Conservation (phyloP, 768 basidiomycete genomes). For the Leccinum pellstonianum region DNA sequence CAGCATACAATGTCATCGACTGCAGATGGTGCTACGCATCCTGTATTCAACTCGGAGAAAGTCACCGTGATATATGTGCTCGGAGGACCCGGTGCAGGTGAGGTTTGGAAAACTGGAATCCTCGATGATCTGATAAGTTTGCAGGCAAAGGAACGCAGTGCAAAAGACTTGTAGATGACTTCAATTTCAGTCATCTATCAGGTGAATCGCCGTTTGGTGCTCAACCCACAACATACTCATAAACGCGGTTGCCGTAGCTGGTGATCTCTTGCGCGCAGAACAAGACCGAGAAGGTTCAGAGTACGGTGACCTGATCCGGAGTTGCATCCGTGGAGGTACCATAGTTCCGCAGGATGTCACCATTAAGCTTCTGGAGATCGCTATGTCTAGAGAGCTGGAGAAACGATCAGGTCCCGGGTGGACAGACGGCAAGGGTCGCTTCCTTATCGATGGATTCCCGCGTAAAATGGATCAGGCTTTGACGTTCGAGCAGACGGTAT, state of each 20-base stretch:
- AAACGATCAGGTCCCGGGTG: slow-evolving; percentile 51
- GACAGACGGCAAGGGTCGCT: slow-evolving; percentile 73
- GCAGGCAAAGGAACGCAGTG: slow-evolving; percentile 97
- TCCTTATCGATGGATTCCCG: slow-evolving; percentile 96
- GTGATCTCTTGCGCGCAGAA: slow-evolving; percentile 96
- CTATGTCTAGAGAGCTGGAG: slow-evolving; percentile 70
- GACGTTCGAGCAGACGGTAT: slow-evolving; percentile 83
- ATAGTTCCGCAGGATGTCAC: slow-evolving; percentile 98
- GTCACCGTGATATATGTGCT: slow-evolving; percentile 93
- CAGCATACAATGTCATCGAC: slow-evolving; percentile 17
- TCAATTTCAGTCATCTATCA: slow-evolving; percentile 89
- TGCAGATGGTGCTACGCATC: slow-evolving; percentile 6
- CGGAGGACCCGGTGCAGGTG: slow-evolving; percentile 95
- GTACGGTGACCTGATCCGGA: slow-evolving; percentile 81
- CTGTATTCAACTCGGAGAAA: slow-evolving; percentile 60
- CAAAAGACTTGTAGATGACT: slow-evolving; percentile 75
- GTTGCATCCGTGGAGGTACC: slow-evolving; percentile 84
- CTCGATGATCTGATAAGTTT: slow-evolving; percentile 6
- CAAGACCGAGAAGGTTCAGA: slow-evolving; percentile 82
- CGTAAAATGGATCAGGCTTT: slow-evolving; percentile 98
- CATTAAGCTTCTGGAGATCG: slow-evolving; percentile 90
- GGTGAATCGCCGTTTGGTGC: slow-evolving; percentile 46
- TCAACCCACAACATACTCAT: slow-evolving; percentile 11
- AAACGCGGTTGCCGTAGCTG: slow-evolving; percentile 52
- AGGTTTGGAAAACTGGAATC: slow-evolving; percentile 18